A percentile compares a stretch with the other conserved stretches of the same genome.
These are phyloP conservation scores for Mucor sp. DNA, from an alignment of 371 early-diverging fungal genomes.

Conservation along the genomic window DNA sequence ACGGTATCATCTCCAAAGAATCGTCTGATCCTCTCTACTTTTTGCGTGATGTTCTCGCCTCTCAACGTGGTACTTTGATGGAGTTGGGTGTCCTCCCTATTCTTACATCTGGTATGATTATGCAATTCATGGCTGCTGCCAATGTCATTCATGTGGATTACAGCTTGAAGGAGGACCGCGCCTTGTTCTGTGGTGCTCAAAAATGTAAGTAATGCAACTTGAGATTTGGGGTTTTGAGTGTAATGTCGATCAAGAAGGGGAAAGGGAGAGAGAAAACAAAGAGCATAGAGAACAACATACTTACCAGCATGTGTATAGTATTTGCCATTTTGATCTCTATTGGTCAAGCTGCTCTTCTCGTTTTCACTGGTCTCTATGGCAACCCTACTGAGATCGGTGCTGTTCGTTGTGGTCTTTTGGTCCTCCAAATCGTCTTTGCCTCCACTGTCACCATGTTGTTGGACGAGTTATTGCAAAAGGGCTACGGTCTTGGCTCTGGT, in stretches of 20 bases:
- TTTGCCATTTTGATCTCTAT: constrained; percentile 92
- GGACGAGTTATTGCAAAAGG: constrained; percentile 99
- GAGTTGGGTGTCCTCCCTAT: constrained; percentile 99
- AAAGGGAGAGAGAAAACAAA: neutral
- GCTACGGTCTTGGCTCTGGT: constrained; percentile 99
- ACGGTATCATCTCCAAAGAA: constrained; percentile 99
- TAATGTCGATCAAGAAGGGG: neutral
- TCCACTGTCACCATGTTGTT: constrained; percentile 97
- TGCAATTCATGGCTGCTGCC: constrained; percentile 97
- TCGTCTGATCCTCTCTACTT: constrained; percentile 98
- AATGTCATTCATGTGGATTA: constrained; percentile 98
- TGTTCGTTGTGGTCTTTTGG: constrained; percentile 90
- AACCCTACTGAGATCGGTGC: constrained; percentile 93
- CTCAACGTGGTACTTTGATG: constrained; percentile 99
- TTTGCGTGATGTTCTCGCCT: constrained; percentile 99
- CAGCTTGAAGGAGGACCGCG: constrained; percentile 97
- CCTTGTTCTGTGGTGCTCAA: constrained; percentile 97
- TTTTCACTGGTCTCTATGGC: constrained; percentile 99
- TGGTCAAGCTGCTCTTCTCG: constrained; percentile 98
- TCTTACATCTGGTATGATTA: constrained; percentile 99
- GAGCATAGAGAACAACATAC: neutral
- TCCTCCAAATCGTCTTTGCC: constrained; percentile 97
- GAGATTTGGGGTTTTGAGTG: neutral
- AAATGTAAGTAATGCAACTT: constrained; percentile 72
- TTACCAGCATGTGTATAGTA: constrained; percentile 46